Evolutionary conservation across 352 stramenopile genomes (phyloP).

Genomic region (Pseudoperonospora humuli): DNA sequence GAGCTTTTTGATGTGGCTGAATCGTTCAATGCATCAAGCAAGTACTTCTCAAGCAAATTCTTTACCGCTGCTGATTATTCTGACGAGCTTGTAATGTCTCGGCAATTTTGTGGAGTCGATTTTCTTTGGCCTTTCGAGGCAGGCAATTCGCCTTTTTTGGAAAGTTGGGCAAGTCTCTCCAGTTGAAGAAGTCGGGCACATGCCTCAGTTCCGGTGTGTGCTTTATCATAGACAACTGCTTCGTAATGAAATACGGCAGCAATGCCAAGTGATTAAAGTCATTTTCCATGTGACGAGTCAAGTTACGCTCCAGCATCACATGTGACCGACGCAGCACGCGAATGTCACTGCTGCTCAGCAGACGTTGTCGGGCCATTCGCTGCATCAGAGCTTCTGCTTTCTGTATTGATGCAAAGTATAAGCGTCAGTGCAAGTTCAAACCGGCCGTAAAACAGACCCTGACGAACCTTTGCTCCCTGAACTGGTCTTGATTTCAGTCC

Average conservation of each 20-base stretch:
- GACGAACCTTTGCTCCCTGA: constrained; percentile 36
- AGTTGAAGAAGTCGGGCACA: constrained; percentile 41
- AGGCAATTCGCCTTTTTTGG: constrained; percentile 18
- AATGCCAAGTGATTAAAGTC: constrained; percentile 53
- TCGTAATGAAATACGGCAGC: constrained; percentile 47
- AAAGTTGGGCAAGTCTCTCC: constrained; percentile 40
- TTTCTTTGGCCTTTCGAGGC: constrained; percentile 7
- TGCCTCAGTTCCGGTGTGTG: constrained; percentile 28
- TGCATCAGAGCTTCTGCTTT: constrained; percentile 52
- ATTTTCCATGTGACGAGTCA: constrained; percentile 39
- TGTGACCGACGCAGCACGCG: constrained; percentile 39
- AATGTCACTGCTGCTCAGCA: constrained; percentile 44
- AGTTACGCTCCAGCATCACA: constrained; percentile 55
- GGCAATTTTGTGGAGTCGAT: constrained; percentile 26
- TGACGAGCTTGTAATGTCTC: constrained; percentile 25
- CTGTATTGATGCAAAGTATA: constrained; percentile 12
- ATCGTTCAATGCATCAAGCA: no score
- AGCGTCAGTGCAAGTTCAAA: background rate
- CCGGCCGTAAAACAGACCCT: background rate
- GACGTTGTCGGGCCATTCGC: constrained; percentile 42
- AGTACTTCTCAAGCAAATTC: constrained; percentile 16
- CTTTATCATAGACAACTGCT: constrained; percentile 22
- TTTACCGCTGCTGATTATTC: constrained; percentile 10
- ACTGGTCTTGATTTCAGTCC: constrained; percentile 24
- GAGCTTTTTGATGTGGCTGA: no score